Conservation (phyloP, 2,329 filamentous ascomycete genomes). For the Chaetomiaceae sp. region DNA sequence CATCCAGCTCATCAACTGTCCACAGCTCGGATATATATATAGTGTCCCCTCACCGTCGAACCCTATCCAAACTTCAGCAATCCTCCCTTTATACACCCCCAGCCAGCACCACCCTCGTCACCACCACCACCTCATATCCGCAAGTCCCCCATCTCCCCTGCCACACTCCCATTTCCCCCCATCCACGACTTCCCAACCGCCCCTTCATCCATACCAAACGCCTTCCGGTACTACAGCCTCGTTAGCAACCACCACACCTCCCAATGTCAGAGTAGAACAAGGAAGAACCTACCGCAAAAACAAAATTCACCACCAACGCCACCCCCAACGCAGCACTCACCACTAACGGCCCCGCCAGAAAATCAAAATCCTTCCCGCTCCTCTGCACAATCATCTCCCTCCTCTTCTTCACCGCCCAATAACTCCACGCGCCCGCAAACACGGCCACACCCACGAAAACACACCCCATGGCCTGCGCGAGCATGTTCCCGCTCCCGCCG, state of each 20-base stretch:
- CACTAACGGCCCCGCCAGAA: slow-evolving; percentile 75
- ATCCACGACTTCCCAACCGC: not conserved
- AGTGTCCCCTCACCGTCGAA: too few species aligned
- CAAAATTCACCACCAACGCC: slow-evolving; percentile 82
- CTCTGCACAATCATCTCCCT: slow-evolving; percentile 75
- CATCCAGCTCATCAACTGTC: too few species aligned
- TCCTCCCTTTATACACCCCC: too few species aligned
- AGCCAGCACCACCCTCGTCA: too few species aligned
- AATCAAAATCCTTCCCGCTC: slow-evolving; percentile 92
- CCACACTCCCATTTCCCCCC: not conserved
- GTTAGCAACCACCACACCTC: not conserved
- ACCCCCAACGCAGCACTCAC: slow-evolving; percentile 74
- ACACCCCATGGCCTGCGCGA: slow-evolving; percentile 75
- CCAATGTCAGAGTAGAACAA: not conserved
- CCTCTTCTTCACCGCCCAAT: slow-evolving; percentile 71
- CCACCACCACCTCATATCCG: not conserved
- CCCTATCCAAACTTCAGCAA: too few species aligned
- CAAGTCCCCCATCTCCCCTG: not conserved
- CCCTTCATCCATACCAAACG: not conserved
- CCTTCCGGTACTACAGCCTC: slow-evolving; percentile 7
- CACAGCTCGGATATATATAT: too few species aligned
- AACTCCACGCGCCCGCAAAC: slow-evolving; percentile 85
- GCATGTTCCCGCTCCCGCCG: slow-evolving; percentile 62
- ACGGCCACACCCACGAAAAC: slow-evolving; percentile 77
- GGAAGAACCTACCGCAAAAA: slow-evolving; percentile 63